A percentile compares a stretch with the other conserved stretches of the same genome.
Conservation (phyloP, 1,284 basidiomycete species). For the Mycosarcoma mackinlayi region DNA sequence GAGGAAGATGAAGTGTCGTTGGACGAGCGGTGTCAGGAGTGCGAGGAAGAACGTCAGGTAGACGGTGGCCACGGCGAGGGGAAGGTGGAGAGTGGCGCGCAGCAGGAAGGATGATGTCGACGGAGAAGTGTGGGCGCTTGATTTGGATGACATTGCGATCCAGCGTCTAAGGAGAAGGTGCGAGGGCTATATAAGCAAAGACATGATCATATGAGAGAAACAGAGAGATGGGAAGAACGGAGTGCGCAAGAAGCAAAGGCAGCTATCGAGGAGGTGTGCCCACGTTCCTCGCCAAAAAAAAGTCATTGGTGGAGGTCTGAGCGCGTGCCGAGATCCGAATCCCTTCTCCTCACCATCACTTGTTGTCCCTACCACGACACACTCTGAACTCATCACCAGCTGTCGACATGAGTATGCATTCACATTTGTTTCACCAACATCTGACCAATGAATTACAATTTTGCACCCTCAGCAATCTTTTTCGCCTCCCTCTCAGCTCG, state of each 20-base stretch:
- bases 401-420: neutral
- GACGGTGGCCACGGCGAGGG: constrained; percentile 16
- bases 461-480: constrained; percentile 4
- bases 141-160: neutral
- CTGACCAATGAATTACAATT: constrained; percentile 20
- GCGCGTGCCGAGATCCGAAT: constrained; percentile 12
- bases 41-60: constrained; percentile 46
- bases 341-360: neutral
- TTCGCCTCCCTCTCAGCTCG: constrained; percentile 25
- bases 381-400: neutral
- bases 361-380: neutral
- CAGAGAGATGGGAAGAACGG: neutral
- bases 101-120: constrained; percentile 4
- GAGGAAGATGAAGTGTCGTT: constrained; percentile 49
- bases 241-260: too few species aligned
- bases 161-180: neutral
- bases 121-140: neutral
- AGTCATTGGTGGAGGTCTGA: constrained; percentile 31
- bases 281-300: too few species aligned
- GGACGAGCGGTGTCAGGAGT: constrained; percentile 33
- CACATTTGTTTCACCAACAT: too few species aligned
- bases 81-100: constrained; percentile 14
- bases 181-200: neutral
- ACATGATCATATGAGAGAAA: neutral
- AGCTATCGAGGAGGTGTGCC: constrained; percentile 4